Evolutionary conservation across 768 basidiomycete species (phyloP), one percentile per base, ranked within the genome.

Genomic region (Lactifluus subvellereus): DNA sequence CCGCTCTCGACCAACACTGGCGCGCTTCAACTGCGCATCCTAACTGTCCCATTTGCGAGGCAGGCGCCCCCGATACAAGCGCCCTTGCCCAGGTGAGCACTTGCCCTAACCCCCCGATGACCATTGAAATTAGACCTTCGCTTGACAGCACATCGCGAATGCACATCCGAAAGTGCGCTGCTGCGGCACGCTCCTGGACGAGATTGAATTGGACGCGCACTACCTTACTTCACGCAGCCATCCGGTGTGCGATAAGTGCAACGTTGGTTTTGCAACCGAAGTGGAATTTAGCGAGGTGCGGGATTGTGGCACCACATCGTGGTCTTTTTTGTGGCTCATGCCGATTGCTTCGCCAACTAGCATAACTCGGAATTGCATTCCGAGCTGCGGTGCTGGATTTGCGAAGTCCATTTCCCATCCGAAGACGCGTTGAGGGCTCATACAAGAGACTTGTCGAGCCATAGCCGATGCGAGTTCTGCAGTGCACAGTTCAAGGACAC

Each of bases 1-100:
- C 62, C n/a, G 61, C 65, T n/a, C 38, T 66, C 32, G 62, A 64
- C n/a, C 65, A 66, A 54, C 62, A 59, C 48, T 59, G 57, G 65
- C 62, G 61, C 32, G 53, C 61, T 47, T 66, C 56, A 11, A 35
- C 52, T n/a, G 56, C 62, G 5, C 65, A 63, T 53, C 57, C 62
- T 7, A 58, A 58, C 9, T 66, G 65, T 45, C 51, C 57, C 32
- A 33, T 64, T n/a, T 66, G 65, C 35, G 61, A 54, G 0, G 53
- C 56, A 22, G 37, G 62, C 22, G 51, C 61, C 6, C 11, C 48
- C 1, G 57, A 64, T 48, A 54, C 52, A 35, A 22, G 3, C n/a
- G 62, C 62, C 35, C 61, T 66, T 30, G 61, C 57, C 20, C 52
- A 54, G 56, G 65, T 66, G 53, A 59, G 65, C 5, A 16, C 48